Conservation (phyloP, 169 alveolate genomes). For the Eimeria falciformis region DNA sequence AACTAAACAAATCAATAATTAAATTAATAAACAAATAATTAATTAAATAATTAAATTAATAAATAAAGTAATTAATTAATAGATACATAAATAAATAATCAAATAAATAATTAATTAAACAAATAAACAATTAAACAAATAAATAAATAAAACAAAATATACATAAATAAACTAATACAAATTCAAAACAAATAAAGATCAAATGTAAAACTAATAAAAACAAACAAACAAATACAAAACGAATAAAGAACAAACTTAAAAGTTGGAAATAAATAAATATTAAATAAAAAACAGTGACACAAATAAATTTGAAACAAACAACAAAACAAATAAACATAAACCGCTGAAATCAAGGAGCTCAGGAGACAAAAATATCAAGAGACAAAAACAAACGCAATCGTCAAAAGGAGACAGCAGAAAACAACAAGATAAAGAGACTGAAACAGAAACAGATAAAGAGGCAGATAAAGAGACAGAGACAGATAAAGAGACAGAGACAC, state of each 20-base stretch:
- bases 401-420: not conserved
- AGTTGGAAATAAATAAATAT: no score
- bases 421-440: not conserved
- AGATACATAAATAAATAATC: not conserved
- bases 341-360: not conserved
- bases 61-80: no score
- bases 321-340: not conserved
- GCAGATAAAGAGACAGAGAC: not conserved
- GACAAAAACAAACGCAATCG: not conserved
- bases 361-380: not conserved
- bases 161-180: no score
- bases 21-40: no score
- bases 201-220: not conserved
- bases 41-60: not conserved
- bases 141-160: not conserved
- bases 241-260: not conserved
- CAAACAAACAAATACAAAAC: not conserved
- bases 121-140: not conserved
- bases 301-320: not conserved
- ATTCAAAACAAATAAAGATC: not conserved
- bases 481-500: constrained; percentile 32
- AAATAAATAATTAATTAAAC: not conserved
- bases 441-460: not conserved
- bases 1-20: not conserved
- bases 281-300: no score